Conservation (phyloP, 768 basidiomycete genomes). For the Psilocybe cubensis region DNA sequence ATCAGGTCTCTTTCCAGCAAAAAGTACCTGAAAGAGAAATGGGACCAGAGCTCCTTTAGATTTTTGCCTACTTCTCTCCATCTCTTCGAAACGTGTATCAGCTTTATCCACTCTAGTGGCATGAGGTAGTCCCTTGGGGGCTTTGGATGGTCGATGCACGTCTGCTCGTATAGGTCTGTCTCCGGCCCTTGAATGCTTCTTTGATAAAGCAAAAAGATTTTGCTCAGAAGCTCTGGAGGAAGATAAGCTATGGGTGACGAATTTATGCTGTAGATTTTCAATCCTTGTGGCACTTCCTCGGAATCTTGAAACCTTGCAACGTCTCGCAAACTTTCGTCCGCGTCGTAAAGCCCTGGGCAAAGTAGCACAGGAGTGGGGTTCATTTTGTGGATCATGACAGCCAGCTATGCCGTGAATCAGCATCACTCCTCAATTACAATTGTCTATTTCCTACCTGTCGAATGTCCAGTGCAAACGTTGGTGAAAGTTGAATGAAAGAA, state of each 20-base stretch:
- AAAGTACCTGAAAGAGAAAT: neutral
- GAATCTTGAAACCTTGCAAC: too few species aligned
- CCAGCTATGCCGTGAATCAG: too few species aligned
- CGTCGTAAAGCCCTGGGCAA: too few species aligned
- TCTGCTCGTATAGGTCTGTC: neutral
- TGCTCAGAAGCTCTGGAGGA: neutral
- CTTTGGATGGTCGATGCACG: neutral
- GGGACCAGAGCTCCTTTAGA: neutral
- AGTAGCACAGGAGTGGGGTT: too few species aligned
- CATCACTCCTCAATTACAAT: too few species aligned
- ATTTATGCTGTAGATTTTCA: too few species aligned
- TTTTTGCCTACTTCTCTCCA: neutral
- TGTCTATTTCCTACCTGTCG: too few species aligned
- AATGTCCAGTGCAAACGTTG: too few species aligned
- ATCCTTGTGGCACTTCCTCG: too few species aligned
- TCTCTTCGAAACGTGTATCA: neutral
- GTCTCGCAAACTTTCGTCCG: too few species aligned
- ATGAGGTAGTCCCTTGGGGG: neutral
- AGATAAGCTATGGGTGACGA: neutral
- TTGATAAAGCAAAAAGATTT: neutral
- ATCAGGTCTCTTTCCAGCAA: neutral
- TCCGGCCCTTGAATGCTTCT: neutral
- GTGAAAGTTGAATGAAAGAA: too few species aligned
- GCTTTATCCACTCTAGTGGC: neutral
- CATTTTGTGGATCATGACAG: too few species aligned